Evolutionary conservation across 129 eudicot genomes (phyloP), one percentile per base, ranked within the genome.

Genomic region (Helianthus tuberosus): DNA sequence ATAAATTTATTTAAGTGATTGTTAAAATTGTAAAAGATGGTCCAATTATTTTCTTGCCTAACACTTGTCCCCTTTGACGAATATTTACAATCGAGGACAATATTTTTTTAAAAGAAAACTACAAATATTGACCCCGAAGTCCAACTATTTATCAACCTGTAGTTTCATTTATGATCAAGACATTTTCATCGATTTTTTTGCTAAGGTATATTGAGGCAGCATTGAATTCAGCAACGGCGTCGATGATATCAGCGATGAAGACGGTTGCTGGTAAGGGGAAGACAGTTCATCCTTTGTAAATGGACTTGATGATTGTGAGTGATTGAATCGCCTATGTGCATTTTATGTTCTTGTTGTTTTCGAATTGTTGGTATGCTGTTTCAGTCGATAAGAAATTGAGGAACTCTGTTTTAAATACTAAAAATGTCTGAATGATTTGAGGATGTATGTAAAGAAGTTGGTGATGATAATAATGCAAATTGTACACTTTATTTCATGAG

Each of bases 221-320:
- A 6, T 69, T 90, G 68, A 88, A 66, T 77, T 84, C 96, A 1
- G 98, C 98, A 13, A 75, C 86, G 14, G 88, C 87, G 20, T 88
- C 96, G 5, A 93, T 93, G 96, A 93, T 71, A 79, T 93, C 98
- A 36, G 98, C 96, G 11, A 72, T 91, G 50, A 93, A 83, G 71
- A 83, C 77, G 9, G 62, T 93, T 47, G 65, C 92, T 69, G 57
- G 85, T 23, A 75, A 75, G 17, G 67, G 87, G 14, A 91, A 85
- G 46, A 89, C 89, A 83, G 95, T 92, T 61, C 96, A 92, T 82
- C 94, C 98, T 67, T 87, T 88, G 20, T 90, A 73, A 68, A 8
- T 13, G 8, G 53, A n/a, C 73, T 3, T 60, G 66, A 29, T 9
- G 51, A 25, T n/a, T 11, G 47, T 79, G 57, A 76, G 80, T 46